phyloP scores from a whole-genome alignment of 2,329 filamentous ascomycete species.

The Furcasterigmium sp. region DNA sequence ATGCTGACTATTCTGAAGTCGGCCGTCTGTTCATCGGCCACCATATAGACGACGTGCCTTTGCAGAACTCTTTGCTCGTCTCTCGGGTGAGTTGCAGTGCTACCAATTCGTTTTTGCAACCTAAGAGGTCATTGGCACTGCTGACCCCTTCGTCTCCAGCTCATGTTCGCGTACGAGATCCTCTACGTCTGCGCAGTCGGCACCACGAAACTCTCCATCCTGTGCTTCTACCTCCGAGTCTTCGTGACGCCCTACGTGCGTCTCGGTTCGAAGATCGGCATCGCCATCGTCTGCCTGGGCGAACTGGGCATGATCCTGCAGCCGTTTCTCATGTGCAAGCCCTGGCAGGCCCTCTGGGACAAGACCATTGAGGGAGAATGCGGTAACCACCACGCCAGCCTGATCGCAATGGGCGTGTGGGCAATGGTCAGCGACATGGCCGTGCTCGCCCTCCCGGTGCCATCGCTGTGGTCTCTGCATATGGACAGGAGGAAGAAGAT shows the following conservation, averaged over 20 bases:
- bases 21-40: slow-evolving; percentile 18
- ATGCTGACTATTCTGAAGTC: slow-evolving; percentile 8
- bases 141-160: slow-evolving; percentile 19
- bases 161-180: slow-evolving; percentile 31
- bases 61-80: background rate
- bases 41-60: slow-evolving; percentile 12
- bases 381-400: slow-evolving; percentile 26
- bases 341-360: slow-evolving; percentile 17
- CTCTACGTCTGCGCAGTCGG: slow-evolving; percentile 26
- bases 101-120: too few species aligned
- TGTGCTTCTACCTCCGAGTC: slow-evolving; percentile 34
- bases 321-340: slow-evolving; percentile 19
- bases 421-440: slow-evolving; percentile 31
- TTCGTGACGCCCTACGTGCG: slow-evolving; percentile 25
- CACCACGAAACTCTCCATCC: slow-evolving; percentile 33
- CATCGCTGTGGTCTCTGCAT: slow-evolving; percentile 28
- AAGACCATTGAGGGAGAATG: slow-evolving; percentile 22
- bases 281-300: slow-evolving; percentile 23
- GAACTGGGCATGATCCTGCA: slow-evolving; percentile 14
- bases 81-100: background rate
- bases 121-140: too few species aligned
- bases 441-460: slow-evolving; percentile 29
- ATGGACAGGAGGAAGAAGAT: slow-evolving; percentile 21
- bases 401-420: slow-evolving; percentile 30
- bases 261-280: slow-evolving; percentile 18